Conservation (phyloP, 2,329 filamentous ascomycete genomes). For the Cucurbitaria berberidis region DNA sequence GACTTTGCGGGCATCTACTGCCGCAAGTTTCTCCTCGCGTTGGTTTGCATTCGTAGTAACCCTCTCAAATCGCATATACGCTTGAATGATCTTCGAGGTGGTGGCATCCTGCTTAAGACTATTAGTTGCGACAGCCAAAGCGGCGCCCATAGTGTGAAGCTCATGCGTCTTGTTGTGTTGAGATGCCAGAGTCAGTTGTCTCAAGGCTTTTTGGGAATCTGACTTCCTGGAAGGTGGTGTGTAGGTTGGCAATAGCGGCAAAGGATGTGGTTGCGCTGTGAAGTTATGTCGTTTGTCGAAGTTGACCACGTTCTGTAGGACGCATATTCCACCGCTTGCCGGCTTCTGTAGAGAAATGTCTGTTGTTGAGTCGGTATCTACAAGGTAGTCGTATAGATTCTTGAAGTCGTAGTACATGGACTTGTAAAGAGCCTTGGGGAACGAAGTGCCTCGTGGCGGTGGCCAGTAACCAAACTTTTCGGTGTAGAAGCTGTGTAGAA, state of each 20-base stretch:
- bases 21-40: conserved; percentile 63
- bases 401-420: conserved; percentile 73
- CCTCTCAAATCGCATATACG: conserved; percentile 74
- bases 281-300: conserved; percentile 70
- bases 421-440: conserved; percentile 64
- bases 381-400: conserved; percentile 72
- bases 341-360: conserved; percentile 59
- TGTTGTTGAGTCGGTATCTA: conserved; percentile 64
- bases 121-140: conserved; percentile 60
- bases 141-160: conserved; percentile 59
- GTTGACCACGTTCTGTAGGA: conserved; percentile 68
- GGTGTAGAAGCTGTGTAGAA: conserved; percentile 70
- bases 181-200: conserved; percentile 43
- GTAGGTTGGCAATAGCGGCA: conserved; percentile 67
- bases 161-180: conserved; percentile 55
- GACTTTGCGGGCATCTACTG: conserved; percentile 74
- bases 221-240: conserved; percentile 37
- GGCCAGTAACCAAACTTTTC: conserved; percentile 75
- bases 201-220: conserved; percentile 43
- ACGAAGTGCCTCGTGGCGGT: conserved; percentile 59
- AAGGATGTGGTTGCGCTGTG: conserved; percentile 65
- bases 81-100: conserved; percentile 63
- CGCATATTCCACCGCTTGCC: conserved; percentile 71
- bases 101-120: conserved; percentile 41
- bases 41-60: conserved; percentile 59